Percentiles rank a stretch among this genome's conserved stretches.
These are phyloP conservation scores for Penicillium canescens DNA, from an alignment of 495 filamentous ascomycete genomes.

Conservation along the genomic window DNA sequence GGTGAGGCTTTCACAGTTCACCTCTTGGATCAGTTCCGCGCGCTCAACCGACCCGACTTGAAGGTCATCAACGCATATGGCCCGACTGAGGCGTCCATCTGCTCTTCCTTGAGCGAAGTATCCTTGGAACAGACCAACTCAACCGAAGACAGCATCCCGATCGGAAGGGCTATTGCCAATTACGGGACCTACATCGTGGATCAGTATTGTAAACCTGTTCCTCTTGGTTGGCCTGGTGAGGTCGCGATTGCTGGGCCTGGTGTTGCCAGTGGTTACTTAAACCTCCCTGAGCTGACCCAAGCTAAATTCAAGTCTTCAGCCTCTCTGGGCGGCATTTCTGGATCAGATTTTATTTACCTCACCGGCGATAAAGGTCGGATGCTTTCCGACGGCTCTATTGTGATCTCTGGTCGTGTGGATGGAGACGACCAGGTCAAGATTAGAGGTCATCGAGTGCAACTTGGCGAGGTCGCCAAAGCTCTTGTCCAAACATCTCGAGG, in stretches of 20 bases:
- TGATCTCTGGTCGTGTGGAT: not conserved
- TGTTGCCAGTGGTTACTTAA: conserved; percentile 37
- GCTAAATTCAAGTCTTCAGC: conserved; percentile 21
- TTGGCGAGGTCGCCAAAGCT: not conserved
- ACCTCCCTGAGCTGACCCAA: conserved; percentile 34
- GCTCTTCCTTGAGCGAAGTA: conserved; percentile 8
- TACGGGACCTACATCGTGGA: conserved; percentile 47
- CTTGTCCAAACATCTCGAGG: not conserved
- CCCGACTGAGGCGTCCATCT: conserved; percentile 22
- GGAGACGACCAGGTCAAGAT: not conserved
- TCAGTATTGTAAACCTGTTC: conserved; percentile 33
- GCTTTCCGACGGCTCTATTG: not conserved
- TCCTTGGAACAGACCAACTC: not conserved
- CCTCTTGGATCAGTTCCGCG: conserved; percentile 10
- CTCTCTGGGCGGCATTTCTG: not conserved
- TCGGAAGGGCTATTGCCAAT: conserved; percentile 34
- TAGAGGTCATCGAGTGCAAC: not conserved
- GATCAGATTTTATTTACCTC: not conserved
- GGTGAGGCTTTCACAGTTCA: conserved; percentile 2
- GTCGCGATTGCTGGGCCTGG: conserved; percentile 36
- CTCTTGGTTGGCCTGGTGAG: conserved; percentile 47
- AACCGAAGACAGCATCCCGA: not conserved
- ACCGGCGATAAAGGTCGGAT: not conserved
- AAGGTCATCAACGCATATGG: conserved; percentile 28
- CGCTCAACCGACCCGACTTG: conserved; percentile 9